Conservation (phyloP, 305 asterid genomes). For the Fraxinus xanthoxyloides region DNA sequence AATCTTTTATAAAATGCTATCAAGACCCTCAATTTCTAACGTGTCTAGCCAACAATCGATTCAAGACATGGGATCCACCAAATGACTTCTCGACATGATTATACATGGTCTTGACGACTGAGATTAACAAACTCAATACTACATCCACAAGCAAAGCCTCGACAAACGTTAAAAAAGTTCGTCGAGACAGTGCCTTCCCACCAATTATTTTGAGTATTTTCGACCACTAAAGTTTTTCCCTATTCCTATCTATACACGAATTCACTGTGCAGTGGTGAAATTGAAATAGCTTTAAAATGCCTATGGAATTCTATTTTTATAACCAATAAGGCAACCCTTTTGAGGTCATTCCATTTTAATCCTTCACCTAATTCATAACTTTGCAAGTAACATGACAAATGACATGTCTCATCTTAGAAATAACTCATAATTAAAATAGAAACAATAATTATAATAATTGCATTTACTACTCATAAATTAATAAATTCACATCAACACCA, state of each 20-base stretch:
- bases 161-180: too few relatives aligned
- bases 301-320: background rate
- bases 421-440: conserved; percentile 7
- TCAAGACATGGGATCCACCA: background rate
- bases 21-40: background rate
- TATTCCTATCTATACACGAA: background rate
- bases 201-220: too few relatives aligned
- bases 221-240: too few relatives aligned
- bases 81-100: background rate
- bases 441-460: background rate
- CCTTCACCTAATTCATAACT: conserved; percentile 37
- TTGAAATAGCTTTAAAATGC: background rate
- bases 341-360: conserved; percentile 38
- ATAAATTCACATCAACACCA: conserved; percentile 7
- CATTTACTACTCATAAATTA: background rate
- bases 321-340: conserved; percentile 3
- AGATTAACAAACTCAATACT: background rate
- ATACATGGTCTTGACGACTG: background rate
- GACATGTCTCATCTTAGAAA: conserved; percentile 25
- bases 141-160: background rate
- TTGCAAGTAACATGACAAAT: conserved; percentile 27
- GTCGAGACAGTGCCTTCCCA: background rate
- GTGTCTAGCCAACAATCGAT: too few relatives aligned
- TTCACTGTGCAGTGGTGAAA: background rate
- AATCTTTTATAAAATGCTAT: background rate